phyloP scores from a whole-genome alignment of 1,284 basidiomycete species.

The Ustilago sp. region DNA sequence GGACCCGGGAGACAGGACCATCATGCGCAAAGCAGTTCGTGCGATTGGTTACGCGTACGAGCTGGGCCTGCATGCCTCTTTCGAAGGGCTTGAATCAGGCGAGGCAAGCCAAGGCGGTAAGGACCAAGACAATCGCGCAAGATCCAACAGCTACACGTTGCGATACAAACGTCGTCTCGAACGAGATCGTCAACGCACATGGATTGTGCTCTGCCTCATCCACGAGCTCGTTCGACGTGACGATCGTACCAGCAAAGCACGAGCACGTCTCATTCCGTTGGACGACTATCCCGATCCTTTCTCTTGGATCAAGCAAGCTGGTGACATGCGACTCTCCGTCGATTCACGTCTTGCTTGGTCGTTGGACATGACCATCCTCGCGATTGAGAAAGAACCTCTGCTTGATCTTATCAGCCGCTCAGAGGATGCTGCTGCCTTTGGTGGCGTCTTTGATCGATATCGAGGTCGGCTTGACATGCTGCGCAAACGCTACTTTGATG shows the following conservation, averaged over 20 bases:
- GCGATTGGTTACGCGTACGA: slow-evolving; percentile 69
- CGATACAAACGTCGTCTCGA: slow-evolving; percentile 22
- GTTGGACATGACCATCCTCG: slow-evolving; percentile 33
- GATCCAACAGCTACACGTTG: slow-evolving; percentile 23
- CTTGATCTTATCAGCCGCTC: slow-evolving; percentile 33
- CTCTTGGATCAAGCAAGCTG: slow-evolving; percentile 36
- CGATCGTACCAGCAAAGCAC: slow-evolving; percentile 26
- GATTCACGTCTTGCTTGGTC: slow-evolving; percentile 50
- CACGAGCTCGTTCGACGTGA: slow-evolving; percentile 39
- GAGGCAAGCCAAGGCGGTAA: background rate
- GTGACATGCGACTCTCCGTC: slow-evolving; percentile 39
- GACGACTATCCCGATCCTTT: slow-evolving; percentile 44
- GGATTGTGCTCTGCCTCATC: slow-evolving; percentile 52
- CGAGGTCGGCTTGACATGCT: slow-evolving; percentile 27
- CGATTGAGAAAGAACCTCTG: slow-evolving; percentile 34
- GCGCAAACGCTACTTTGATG: slow-evolving; percentile 39
- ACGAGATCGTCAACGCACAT: slow-evolving; percentile 51
- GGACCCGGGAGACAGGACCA: slow-evolving; percentile 71
- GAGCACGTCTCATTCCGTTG: slow-evolving; percentile 37
- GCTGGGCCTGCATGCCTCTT: slow-evolving; percentile 59
- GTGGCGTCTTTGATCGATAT: slow-evolving; percentile 41
- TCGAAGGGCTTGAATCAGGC: slow-evolving; percentile 14
- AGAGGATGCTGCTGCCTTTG: slow-evolving; percentile 39
- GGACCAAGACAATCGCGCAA: background rate
- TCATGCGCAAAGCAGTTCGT: slow-evolving; percentile 67